Evolutionary conservation across 2,329 filamentous ascomycete genomes (phyloP), one percentile per base, ranked within the genome.

Genomic region (Alternaria panax): DNA sequence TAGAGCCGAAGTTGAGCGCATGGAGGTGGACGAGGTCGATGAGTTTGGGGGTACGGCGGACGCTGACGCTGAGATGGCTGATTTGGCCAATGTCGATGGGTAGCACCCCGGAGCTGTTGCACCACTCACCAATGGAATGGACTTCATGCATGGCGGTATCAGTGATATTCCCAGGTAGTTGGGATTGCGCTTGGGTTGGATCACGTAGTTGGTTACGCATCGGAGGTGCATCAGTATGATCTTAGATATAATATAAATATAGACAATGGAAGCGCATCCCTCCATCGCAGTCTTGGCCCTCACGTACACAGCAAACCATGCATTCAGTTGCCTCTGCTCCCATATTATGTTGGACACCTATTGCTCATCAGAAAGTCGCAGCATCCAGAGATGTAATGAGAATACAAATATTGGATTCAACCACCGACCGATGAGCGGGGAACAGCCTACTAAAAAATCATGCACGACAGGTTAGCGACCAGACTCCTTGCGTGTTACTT

Each of bases 31-130:
- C 24, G 52, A 64, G 4, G 67, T 57, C 9, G 77, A 78, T 59
- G 77, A 77, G 50, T 77, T 75, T 65, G 75, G 71, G 1, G 75
- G 72, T 5, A 45, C 53, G 14, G 66, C 62, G 27, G 77, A 71
- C 11, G 71, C 76, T 62, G 77, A 79, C 67, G 75, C 75, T 18
- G 70, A 68, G 6, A 76, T 79, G 75, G 74, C 72, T 12, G 75
- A 72, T 48, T 55, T 78, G 62, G 72, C 41, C 20, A 47, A 59
- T 18, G 57, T 22, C 9, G 43, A 58, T 32, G 60, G 32, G 12
- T 63, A 63, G 54, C 7, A 46, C 4, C 28, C 11, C 22, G n/a
- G 14, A 28, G 27, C 3, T 28, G 20, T 34, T 6, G 6, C 7
- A 8, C 24, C 24, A 27, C 40, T 30, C 24, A 22, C 9, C 9